Evolutionary conservation across 495 filamentous ascomycete species (phyloP), one percentile per base, ranked within the genome.

Genomic region (Xylaria flabelliformis): DNA sequence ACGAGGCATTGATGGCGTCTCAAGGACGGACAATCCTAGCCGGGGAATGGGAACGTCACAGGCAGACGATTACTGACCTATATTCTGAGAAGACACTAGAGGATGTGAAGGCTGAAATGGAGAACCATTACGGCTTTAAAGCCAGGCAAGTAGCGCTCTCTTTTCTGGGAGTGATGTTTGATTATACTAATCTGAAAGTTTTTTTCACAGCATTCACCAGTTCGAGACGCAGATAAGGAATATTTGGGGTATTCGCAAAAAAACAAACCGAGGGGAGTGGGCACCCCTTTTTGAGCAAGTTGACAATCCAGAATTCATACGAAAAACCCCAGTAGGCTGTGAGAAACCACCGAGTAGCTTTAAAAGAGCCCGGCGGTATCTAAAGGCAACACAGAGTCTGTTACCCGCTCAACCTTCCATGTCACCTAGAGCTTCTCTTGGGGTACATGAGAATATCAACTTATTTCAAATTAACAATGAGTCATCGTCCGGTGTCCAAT

Each of bases 61-160:
- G 5, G 24, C 21, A 56, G 53, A 17, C 53, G 21, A 56, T 56
- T 1, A 56, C 24, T 29, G 26, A 19, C 24, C 24, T 56, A 56
- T 56, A 56, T 15, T 56, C 21, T 8, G 9, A 56, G 53, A 56
- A 56, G 24, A 1, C 53, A 9, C 24, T 56, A 56, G 32, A 56
- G 5, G 53, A 56, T 56, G 53, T 56, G 24, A 56, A 9, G 24
- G 7, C 53, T 56, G 53, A 56, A 21, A 56, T 56, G 53, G 53
- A 56, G 26, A 12, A 56, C 3, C 24, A 1, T 10, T 17, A 56
- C 32, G 53, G 24, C 53, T 56, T 56, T 15, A 56, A 56, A 7
- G 53, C 53, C 13, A 56, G 53, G 53, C 24, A 56, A 32, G 53
- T 56, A 21, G 5, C 32, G 15, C 24, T 15, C 21, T 0, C 8